Base-by-base conservation (phyloP, 306 rosid genomes). In the Begonia loranthoides region DNA sequence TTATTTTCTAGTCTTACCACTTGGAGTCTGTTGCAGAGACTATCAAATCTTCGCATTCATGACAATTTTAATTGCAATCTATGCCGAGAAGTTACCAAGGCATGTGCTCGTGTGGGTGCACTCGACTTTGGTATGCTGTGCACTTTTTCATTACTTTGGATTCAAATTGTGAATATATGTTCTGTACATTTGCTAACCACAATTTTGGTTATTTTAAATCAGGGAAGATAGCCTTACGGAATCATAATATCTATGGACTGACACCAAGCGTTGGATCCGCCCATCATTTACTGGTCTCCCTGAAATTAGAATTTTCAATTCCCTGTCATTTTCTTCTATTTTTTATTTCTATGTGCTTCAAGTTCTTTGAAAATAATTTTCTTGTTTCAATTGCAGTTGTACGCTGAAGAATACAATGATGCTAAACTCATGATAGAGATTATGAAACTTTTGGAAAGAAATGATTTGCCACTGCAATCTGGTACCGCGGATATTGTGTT, bases 401-500 rank as follows among this genome's bases (percentile, higher is more conserved):
- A 78, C 74, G 93, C 99, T 51, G 70, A 80, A 79, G 56, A 73
- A 21, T 79, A 73, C 56, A 80, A 78, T 45, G 80, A 90, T 76
- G 61, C 65, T 53, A 64, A 76, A 50, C 80, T 90, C 54, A 56
- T 86, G 86, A 77, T 52, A 66, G 95, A 86, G 22, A 62, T 83
- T 62, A 78, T 86, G 99, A 63, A 66, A 65, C 95, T 85, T 66
- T 5, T 80, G 48, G 76, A 77, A 73, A 69, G n/a, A 65, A 90
- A 86, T 69, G 79, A 59, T 70, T 51, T 90, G 52, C 87, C 86
- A 21, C 59, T 82, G 81, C 99, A 90, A 66, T 78, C 99, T 12
- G 95, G 95, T 63, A 86, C 99, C 45, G 95, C 94, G 58, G 99
- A 90, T 78, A 85, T 86, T 47, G 79, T 90, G 64, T 86, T 86